Percentiles rank a stretch among this genome's conserved stretches.
These are phyloP conservation scores for Ophiognomonia clavigignenti-juglandacearum DNA, from an alignment of 2,329 filamentous ascomycete genomes.

Conservation along the genomic window DNA sequence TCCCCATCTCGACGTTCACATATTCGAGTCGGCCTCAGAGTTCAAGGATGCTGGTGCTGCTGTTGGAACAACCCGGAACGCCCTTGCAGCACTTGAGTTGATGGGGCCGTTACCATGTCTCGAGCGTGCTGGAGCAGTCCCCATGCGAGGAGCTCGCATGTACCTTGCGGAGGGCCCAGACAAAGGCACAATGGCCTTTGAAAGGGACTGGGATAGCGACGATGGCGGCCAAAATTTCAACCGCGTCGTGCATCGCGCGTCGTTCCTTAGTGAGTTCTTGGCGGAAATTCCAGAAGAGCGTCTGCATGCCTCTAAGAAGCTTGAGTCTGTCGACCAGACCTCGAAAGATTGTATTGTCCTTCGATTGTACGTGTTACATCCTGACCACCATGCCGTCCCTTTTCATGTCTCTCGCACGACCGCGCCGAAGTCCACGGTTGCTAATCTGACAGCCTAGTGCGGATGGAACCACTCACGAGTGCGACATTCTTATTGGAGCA, in stretches of 20 bases:
- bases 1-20: conserved; percentile 1
- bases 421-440: neutral
- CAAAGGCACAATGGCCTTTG: neutral
- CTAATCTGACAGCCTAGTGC: neutral
- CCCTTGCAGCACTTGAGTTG: neutral
- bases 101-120: conserved; percentile 9
- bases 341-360: conserved; percentile 11
- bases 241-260: conserved; percentile 18
- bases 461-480: conserved; percentile 20
- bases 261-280: conserved; percentile 17
- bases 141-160: neutral
- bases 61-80: neutral
- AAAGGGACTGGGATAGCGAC: neutral
- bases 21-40: neutral
- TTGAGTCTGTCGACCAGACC: conserved; percentile 7
- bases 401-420: neutral
- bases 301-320: conserved; percentile 22
- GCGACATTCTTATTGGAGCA: conserved; percentile 33
- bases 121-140: neutral
- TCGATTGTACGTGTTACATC: conserved; percentile 7
- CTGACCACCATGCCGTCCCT: neutral
- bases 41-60: conserved; percentile 2
- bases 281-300: conserved; percentile 15
- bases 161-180: neutral
- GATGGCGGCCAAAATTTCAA: conserved; percentile 13